phyloP scores from a whole-genome alignment of 306 rosid species.

The Purshia tridentata region DNA sequence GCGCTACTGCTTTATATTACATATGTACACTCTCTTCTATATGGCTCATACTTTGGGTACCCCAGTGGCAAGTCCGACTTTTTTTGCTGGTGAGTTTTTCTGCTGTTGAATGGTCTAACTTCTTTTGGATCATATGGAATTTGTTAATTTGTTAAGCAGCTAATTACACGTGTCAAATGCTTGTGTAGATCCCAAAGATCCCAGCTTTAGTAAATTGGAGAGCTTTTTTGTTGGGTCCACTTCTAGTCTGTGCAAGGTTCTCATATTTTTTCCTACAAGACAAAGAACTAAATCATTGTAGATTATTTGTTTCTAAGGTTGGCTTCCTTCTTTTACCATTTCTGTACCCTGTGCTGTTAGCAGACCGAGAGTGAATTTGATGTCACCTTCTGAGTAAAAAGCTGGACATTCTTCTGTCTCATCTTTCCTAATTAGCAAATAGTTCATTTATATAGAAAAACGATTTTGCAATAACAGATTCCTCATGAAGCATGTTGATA shows the following conservation, averaged over 20 bases:
- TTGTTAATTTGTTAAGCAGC: conserved; percentile 18
- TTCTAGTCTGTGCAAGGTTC: conserved; percentile 84
- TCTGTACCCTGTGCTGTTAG: not conserved
- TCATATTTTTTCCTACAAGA: conserved; percentile 23
- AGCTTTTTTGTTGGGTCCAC: conserved; percentile 81
- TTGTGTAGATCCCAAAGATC: conserved; percentile 76
- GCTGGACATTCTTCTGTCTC: not conserved
- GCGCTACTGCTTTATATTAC: conserved; percentile 78
- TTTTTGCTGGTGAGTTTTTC: conserved; percentile 74
- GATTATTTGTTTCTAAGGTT: not conserved
- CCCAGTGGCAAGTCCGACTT: conserved; percentile 76
- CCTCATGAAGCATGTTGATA: not conserved
- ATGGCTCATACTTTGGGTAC: conserved; percentile 78
- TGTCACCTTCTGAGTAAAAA: not conserved
- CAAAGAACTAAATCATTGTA: not conserved
- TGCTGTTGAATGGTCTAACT: conserved; percentile 28
- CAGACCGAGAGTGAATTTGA: conserved; percentile 4
- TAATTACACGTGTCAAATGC: conserved; percentile 14
- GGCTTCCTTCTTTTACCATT: not conserved
- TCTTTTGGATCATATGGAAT: conserved; percentile 14
- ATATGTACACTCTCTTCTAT: conserved; percentile 82
- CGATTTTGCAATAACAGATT: not conserved
- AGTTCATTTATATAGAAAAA: not conserved
- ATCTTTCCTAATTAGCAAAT: not conserved
- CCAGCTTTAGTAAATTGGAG: conserved; percentile 66